Evolutionary conservation across 2,329 filamentous ascomycete genomes (phyloP).

Genomic region (Fusarium protoensiforme): DNA sequence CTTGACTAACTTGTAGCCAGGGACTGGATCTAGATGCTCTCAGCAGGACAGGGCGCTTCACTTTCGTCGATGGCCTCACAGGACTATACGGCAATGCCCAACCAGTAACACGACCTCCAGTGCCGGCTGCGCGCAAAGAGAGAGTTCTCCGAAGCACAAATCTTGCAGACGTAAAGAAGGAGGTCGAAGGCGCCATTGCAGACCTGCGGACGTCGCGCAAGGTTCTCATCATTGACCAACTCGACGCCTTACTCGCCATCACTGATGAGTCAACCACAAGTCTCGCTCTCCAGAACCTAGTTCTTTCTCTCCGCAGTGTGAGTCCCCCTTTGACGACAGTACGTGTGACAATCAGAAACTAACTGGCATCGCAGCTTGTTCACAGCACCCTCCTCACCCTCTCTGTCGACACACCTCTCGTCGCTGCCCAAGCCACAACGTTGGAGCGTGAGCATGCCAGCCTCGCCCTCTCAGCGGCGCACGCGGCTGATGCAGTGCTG

Average conservation of each 20-base stretch:
- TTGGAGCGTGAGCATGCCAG: slow-evolving; percentile 77
- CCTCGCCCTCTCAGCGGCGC: slow-evolving; percentile 78
- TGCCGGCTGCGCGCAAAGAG: slow-evolving; percentile 17
- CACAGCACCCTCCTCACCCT: slow-evolving; percentile 75
- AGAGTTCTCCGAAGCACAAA: slow-evolving; percentile 46
- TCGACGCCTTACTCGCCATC: slow-evolving; percentile 73
- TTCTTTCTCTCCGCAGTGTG: slow-evolving; percentile 73
- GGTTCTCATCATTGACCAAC: slow-evolving; percentile 74
- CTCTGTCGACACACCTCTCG: slow-evolving; percentile 78
- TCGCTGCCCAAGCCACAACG: slow-evolving; percentile 69
- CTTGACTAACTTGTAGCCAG: slow-evolving; percentile 47
- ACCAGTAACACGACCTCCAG: neutral
- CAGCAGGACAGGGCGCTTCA: slow-evolving; percentile 68
- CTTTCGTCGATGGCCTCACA: slow-evolving; percentile 80
- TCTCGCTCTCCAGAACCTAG: slow-evolving; percentile 62
- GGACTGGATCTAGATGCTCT: slow-evolving; percentile 77
- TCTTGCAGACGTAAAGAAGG: slow-evolving; percentile 51
- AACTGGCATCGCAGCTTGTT: slow-evolving; percentile 59
- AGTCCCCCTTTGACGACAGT: slow-evolving; percentile 41
- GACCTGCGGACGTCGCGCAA: slow-evolving; percentile 49
- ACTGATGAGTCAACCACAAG: slow-evolving; percentile 58
- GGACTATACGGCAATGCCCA: slow-evolving; percentile 58
- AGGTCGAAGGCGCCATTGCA: slow-evolving; percentile 53
- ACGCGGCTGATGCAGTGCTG: slow-evolving; percentile 78
- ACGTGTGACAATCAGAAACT: neutral